Percentiles rank a stretch among this genome's conserved stretches.
phyloP scores from a whole-genome alignment of 2,329 filamentous ascomycete species.

The Botrytis porri region DNA sequence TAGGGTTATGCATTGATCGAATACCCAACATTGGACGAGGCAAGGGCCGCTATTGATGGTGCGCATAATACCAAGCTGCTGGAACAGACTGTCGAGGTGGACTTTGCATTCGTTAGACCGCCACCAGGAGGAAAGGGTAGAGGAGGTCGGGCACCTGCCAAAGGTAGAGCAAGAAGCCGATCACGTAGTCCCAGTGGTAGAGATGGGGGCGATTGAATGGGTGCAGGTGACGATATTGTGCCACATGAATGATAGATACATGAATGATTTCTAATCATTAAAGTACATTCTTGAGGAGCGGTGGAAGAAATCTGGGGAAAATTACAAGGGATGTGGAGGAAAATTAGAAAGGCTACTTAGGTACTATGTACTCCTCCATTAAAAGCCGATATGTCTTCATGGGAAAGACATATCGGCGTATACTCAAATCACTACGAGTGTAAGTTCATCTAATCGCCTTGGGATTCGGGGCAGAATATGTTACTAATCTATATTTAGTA shows the following conservation, averaged over 20 bases:
- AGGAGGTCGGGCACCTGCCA: conserved; percentile 37
- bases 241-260: neutral
- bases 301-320: conserved; percentile 1
- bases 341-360: neutral
- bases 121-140: conserved; percentile 58
- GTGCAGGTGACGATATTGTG: conserved; percentile 7
- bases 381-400: conserved; percentile 19
- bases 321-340: neutral
- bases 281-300: neutral
- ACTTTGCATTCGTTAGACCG: conserved; percentile 82
- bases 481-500: conserved; percentile 8
- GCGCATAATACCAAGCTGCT: conserved; percentile 75
- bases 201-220: conserved; percentile 33
- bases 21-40: conserved; percentile 75
- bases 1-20: conserved; percentile 85
- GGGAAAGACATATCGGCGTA: conserved; percentile 20
- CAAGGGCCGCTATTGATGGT: conserved; percentile 76
- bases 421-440: conserved; percentile 13
- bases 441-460: conserved; percentile 11
- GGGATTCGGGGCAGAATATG: neutral
- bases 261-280: conserved; percentile 12
- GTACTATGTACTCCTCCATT: neutral
- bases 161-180: conserved; percentile 37
- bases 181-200: conserved; percentile 36
- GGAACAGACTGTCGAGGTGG: conserved; percentile 76